These are phyloP conservation scores for Hansfordia pulvinata DNA, from an alignment of 2,329 filamentous ascomycete species.

Conservation along the genomic window DNA sequence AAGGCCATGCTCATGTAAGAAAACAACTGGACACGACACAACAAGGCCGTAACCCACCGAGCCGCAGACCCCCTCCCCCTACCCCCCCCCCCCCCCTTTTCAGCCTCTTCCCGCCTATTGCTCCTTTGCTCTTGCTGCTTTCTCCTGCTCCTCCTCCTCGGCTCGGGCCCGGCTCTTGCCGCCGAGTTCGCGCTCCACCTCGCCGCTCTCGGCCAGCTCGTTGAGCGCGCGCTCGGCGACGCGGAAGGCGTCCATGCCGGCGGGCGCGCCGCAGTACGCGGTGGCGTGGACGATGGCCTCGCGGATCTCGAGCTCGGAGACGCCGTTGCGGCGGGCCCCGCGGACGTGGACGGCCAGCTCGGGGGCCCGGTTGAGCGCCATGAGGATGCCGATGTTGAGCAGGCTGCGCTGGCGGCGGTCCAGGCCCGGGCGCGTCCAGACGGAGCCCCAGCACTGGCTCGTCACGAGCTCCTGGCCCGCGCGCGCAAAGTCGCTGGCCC, in stretches of 20 bases:
- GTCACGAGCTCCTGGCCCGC: slow-evolving; percentile 51
- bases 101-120: too few species aligned
- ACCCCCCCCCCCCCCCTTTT: too few species aligned
- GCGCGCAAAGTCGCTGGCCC: slow-evolving; percentile 40
- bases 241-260: slow-evolving; percentile 25
- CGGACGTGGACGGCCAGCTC: slow-evolving; percentile 50
- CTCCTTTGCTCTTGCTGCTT: too few species aligned
- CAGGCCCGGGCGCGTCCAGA: slow-evolving; percentile 50
- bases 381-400: slow-evolving; percentile 49
- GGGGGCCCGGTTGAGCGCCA: slow-evolving; percentile 40
- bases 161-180: too few species aligned
- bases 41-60: too few species aligned
- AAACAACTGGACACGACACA: too few species aligned
- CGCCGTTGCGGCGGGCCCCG: slow-evolving; percentile 48
- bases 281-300: slow-evolving; percentile 38
- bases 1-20: too few species aligned
- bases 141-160: too few species aligned
- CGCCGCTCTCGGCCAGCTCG: slow-evolving; percentile 17
- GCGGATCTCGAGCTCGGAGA: slow-evolving; percentile 46
- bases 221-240: slow-evolving; percentile 16
- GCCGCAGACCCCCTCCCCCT: too few species aligned
- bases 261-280: slow-evolving; percentile 27
- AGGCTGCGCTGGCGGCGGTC: slow-evolving; percentile 46
- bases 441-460: slow-evolving; percentile 50
- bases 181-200: too few species aligned